These are phyloP conservation scores for Heliocybe sulcata DNA, from an alignment of 1,284 basidiomycete species.

Conservation along the genomic window DNA sequence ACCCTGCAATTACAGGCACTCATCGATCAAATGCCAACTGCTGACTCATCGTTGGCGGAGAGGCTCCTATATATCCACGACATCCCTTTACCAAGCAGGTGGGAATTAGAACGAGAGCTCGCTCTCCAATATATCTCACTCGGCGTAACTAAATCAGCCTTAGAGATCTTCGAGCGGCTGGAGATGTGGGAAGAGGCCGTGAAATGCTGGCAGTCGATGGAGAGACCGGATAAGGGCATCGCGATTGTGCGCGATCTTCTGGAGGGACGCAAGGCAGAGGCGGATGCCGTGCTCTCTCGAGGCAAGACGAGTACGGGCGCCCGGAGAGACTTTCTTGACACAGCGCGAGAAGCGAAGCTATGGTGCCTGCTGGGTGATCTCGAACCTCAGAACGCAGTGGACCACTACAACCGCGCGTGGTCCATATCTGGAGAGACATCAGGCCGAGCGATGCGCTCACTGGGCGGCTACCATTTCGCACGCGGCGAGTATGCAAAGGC, in stretches of 20 bases:
- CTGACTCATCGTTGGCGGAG: slow-evolving; percentile 66
- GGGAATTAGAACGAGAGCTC: slow-evolving; percentile 89
- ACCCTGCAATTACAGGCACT: slow-evolving; percentile 88
- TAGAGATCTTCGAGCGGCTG: slow-evolving; percentile 87
- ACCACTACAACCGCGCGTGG: slow-evolving; percentile 86
- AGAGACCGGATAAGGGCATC: slow-evolving; percentile 71
- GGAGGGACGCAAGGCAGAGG: slow-evolving; percentile 76
- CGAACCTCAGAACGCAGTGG: slow-evolving; percentile 58
- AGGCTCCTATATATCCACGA: slow-evolving; percentile 75
- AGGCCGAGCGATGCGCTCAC: slow-evolving; percentile 84
- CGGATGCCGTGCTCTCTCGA: slow-evolving; percentile 63
- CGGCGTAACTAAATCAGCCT: slow-evolving; percentile 80
- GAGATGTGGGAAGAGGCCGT: slow-evolving; percentile 98
- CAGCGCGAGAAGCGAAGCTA: slow-evolving; percentile 80
- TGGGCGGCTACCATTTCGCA: slow-evolving; percentile 83
- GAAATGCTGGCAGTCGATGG: slow-evolving; percentile 76
- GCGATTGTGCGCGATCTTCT: slow-evolving; percentile 78
- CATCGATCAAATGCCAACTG: slow-evolving; percentile 90
- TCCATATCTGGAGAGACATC: slow-evolving; percentile 71
- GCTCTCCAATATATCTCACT: slow-evolving; percentile 76
- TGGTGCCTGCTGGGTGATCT: slow-evolving; percentile 97
- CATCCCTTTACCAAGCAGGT: slow-evolving; percentile 77
- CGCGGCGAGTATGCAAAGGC: slow-evolving; percentile 58
- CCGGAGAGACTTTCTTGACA: slow-evolving; percentile 47
- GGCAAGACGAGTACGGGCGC: slow-evolving; percentile 41